A percentile compares a stretch with the other conserved stretches of the same genome.
These are phyloP conservation scores for Candida germanica DNA, from an alignment of 805 yeast genomes.

Conservation along the genomic window DNA sequence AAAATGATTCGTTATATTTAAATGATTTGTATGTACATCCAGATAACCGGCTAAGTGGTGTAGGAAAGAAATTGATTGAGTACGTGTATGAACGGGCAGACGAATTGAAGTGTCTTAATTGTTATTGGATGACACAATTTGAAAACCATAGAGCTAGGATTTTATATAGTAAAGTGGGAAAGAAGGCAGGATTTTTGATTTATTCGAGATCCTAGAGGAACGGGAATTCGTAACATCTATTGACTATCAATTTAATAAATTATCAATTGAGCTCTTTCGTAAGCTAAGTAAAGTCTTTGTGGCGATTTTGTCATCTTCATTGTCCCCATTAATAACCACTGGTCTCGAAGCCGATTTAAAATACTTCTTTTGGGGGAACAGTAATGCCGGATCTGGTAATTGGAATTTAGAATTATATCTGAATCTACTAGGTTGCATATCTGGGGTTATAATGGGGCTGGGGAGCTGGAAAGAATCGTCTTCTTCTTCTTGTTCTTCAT, in stretches of 20 bases:
- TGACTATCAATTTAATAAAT: too few relatives aligned
- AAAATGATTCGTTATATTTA: slow-evolving; percentile 42
- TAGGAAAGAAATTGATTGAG: slow-evolving; percentile 49
- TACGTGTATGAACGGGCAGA: slow-evolving; percentile 49
- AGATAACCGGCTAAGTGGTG: slow-evolving; percentile 39
- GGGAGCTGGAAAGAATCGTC: slow-evolving; percentile 15
- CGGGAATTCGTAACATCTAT: too few relatives aligned
- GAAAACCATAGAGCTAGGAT: slow-evolving; percentile 57
- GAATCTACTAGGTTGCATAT: slow-evolving; percentile 13
- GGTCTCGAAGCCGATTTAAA: slow-evolving; percentile 30
- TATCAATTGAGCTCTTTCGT: slow-evolving; percentile 41
- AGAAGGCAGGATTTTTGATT: slow-evolving; percentile 29
- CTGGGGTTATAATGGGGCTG: slow-evolving; percentile 16
- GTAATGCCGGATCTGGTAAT: slow-evolving; percentile 40
- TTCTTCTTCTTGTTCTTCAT: slow-evolving; percentile 9
- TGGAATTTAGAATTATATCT: slow-evolving; percentile 20
- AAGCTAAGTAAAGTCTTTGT: slow-evolving; percentile 37
- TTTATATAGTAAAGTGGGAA: slow-evolving; percentile 51
- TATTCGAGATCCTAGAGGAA: background rate
- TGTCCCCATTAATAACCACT: slow-evolving; percentile 15
- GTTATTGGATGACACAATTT: slow-evolving; percentile 53
- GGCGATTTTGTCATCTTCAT: slow-evolving; percentile 27
- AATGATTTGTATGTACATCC: slow-evolving; percentile 50
- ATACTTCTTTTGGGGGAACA: slow-evolving; percentile 27
- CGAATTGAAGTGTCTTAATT: slow-evolving; percentile 34